Evolutionary conservation across 2,329 filamentous ascomycete species (phyloP).

Genomic region (Coniosporium tulheliwenetii): DNA sequence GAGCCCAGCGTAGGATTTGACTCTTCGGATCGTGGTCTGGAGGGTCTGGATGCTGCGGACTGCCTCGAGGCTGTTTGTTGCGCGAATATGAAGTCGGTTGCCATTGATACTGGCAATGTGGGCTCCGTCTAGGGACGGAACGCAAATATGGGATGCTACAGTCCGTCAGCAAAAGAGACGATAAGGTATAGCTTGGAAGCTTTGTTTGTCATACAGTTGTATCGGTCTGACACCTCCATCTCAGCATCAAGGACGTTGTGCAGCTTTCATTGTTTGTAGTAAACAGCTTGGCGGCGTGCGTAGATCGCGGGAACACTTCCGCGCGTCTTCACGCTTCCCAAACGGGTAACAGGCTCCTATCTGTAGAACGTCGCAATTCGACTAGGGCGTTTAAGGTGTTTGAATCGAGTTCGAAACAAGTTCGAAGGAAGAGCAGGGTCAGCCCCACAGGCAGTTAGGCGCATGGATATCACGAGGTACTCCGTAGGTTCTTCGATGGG

Average conservation of each 20-base stretch:
- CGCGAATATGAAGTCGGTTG: neutral
- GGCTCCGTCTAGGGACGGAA: neutral
- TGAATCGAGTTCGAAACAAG: too few species aligned
- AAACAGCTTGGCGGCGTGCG: too few species aligned
- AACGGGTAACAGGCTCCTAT: too few species aligned
- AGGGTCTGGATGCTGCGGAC: neutral
- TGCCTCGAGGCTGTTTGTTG: neutral
- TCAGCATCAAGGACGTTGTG: neutral
- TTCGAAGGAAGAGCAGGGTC: too few species aligned
- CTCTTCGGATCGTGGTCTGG: neutral
- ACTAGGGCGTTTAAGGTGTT: too few species aligned
- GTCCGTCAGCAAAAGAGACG: neutral
- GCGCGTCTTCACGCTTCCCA: too few species aligned
- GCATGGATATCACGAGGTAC: too few species aligned
- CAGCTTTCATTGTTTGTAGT: neutral
- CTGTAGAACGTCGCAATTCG: too few species aligned
- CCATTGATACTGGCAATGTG: neutral
- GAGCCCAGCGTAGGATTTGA: neutral
- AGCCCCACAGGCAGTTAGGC: too few species aligned
- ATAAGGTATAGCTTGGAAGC: neutral
- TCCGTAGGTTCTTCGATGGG: too few species aligned
- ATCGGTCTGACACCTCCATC: neutral
- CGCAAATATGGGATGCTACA: neutral
- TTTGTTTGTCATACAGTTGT: neutral
- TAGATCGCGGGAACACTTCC: too few species aligned